These are phyloP conservation scores for Letharia lupina DNA, from an alignment of 495 filamentous ascomycete genomes.

Conservation along the genomic window DNA sequence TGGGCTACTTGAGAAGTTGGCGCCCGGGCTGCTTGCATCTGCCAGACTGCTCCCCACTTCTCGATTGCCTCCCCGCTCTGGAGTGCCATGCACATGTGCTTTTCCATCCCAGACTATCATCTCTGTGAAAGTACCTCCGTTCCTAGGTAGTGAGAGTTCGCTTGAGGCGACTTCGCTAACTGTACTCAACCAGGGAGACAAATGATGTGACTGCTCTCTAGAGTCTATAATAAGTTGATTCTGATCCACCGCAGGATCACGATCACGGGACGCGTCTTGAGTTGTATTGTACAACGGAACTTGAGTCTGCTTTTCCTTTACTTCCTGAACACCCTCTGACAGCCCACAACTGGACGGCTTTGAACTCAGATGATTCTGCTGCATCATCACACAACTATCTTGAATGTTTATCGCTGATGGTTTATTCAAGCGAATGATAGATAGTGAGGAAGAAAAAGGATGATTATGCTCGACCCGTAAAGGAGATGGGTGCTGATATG, in stretches of 20 bases:
- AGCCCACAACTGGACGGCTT: not conserved
- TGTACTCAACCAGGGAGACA: constrained; percentile 23
- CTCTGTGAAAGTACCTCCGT: constrained; percentile 29
- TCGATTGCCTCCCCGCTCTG: constrained; percentile 27
- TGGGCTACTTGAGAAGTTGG: constrained; percentile 14
- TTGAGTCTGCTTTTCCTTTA: not conserved
- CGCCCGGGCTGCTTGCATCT: constrained; percentile 29
- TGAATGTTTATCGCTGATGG: not conserved
- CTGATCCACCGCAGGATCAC: not conserved
- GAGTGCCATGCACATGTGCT: constrained; percentile 30
- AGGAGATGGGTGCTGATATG: constrained; percentile 28
- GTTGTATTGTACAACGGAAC: constrained; percentile 1
- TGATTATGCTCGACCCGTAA: constrained; percentile 23
- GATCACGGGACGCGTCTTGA: not conserved
- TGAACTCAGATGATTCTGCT: not conserved
- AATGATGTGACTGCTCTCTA: constrained; percentile 4
- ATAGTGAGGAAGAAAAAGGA: constrained; percentile 27
- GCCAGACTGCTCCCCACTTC: constrained; percentile 34
- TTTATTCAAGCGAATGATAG: not conserved
- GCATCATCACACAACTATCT: not conserved
- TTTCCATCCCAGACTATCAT: constrained; percentile 26
- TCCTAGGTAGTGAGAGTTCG: constrained; percentile 8
- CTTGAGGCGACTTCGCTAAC: constrained; percentile 14
- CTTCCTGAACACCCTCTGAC: constrained; percentile 1
- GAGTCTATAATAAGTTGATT: not conserved